Evolutionary conservation across 2,329 filamentous ascomycete species (phyloP).

Genomic region (Trematosphaeria pertusa): DNA sequence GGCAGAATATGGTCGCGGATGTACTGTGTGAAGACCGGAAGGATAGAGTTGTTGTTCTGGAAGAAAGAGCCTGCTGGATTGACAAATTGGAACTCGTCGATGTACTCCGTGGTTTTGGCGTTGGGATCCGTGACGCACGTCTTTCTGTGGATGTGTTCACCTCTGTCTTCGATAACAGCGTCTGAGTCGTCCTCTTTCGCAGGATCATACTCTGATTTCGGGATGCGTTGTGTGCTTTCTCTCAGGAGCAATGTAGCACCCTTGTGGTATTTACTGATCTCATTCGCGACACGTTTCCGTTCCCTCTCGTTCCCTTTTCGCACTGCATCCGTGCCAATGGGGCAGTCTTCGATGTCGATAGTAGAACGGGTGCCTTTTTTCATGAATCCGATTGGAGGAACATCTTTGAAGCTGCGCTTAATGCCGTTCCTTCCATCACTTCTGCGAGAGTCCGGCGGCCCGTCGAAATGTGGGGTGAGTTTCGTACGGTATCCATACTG

Average conservation of each 20-base stretch:
- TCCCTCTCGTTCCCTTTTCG: slow-evolving; percentile 80
- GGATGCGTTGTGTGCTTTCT: slow-evolving; percentile 77
- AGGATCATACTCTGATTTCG: slow-evolving; percentile 51
- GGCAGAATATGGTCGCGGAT: slow-evolving; percentile 81
- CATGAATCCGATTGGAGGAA: slow-evolving; percentile 90
- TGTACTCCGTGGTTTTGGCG: slow-evolving; percentile 82
- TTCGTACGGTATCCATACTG: slow-evolving; percentile 97
- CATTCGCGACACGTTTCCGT: slow-evolving; percentile 74
- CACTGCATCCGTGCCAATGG: slow-evolving; percentile 88
- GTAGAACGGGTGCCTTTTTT: slow-evolving; percentile 80
- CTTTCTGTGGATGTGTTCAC: slow-evolving; percentile 76
- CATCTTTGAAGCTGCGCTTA: slow-evolving; percentile 64
- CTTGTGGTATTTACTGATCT: slow-evolving; percentile 74
- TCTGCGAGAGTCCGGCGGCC: slow-evolving; percentile 63
- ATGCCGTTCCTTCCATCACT: slow-evolving; percentile 58
- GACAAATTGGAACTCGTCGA: slow-evolving; percentile 82
- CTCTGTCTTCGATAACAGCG: slow-evolving; percentile 61
- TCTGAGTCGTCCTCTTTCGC: slow-evolving; percentile 43
- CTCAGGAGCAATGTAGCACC: slow-evolving; percentile 90
- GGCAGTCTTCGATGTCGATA: slow-evolving; percentile 96
- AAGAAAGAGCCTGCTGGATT: slow-evolving; percentile 96
- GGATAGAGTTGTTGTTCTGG: slow-evolving; percentile 99
- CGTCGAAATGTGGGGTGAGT: slow-evolving; percentile 94
- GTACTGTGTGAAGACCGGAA: slow-evolving; percentile 84
- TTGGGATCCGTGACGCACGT: slow-evolving; percentile 89